Percentiles rank a stretch among this genome's conserved stretches.
Conservation (phyloP, 169 alveolate genomes). For the Plasmodium cynomolgi region DNA sequence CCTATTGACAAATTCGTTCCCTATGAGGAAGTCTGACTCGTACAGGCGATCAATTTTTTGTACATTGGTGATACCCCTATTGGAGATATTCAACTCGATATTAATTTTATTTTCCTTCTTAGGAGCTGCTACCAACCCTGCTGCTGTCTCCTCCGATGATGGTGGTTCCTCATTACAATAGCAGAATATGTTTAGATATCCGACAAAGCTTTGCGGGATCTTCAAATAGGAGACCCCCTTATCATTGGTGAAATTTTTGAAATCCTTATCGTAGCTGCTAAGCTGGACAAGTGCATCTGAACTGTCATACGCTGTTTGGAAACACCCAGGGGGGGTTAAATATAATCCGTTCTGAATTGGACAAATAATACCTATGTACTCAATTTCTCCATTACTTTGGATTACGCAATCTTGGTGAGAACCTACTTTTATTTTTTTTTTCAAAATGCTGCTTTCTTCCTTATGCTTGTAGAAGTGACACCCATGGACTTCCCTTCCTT, state of each 20-base stretch:
- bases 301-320: not conserved
- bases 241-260: conserved; percentile 24
- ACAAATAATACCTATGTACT: conserved; percentile 42
- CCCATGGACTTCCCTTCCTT: conserved; percentile 32
- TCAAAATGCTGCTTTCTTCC: conserved; percentile 18
- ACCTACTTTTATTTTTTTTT: conserved; percentile 33
- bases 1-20: not conserved
- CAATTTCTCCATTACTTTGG: conserved; percentile 46
- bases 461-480: conserved; percentile 48
- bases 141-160: not conserved
- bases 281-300: not conserved
- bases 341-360: conserved; percentile 3
- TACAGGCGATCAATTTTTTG: not conserved
- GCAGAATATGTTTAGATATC: conserved; percentile 6
- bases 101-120: conserved; percentile 25
- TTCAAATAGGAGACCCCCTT: conserved; percentile 58
- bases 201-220: conserved; percentile 43
- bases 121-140: not conserved
- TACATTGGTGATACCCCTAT: not conserved
- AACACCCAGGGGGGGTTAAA: conserved; percentile 45
- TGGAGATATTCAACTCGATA: conserved; percentile 39
- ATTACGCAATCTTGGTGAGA: not conserved
- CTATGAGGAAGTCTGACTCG: conserved; percentile 28
- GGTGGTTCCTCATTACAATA: conserved; percentile 25
- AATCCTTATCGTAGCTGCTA: not conserved